Base-by-base conservation (phyloP, 2,329 filamentous ascomycete genomes). In the Emergomyces africanus region DNA sequence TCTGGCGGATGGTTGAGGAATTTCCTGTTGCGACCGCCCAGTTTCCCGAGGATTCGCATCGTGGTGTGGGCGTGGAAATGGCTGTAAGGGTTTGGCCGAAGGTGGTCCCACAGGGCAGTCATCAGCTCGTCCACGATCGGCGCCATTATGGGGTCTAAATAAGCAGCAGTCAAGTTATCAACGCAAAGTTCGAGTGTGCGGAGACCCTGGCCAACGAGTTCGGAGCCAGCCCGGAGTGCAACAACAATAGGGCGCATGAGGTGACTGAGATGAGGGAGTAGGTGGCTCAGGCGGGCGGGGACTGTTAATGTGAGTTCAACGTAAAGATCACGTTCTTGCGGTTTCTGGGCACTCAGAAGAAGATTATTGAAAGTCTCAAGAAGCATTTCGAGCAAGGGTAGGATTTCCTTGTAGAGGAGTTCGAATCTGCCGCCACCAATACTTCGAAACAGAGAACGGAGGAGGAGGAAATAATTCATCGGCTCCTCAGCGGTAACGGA, bases 71-170 rank as follows among this genome's bases (percentile, higher is more conserved):
- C 89, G 69, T 97, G 92, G 72, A 96, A 96, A 72, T 99, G 95
- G 67, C 88, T 96, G 72, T 99, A 96, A 0, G 94, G 94, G 63
- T 91, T 87, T 8, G 94, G 95, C 66, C 88, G 88, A 48, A 99
- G 80, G 71, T 99, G 95, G 63, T 96, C 91, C 80, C 95, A 99
- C 0, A 99, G 79, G 1, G 92, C 92, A 53, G 90, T 94, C 94
- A 99, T 99, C 50, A 99, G 79, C 69, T 99, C 94, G 67, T 99
- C 92, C 72, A 99, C 97, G 30, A 97, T 95, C 0, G 94, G 95
- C 1, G 92, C 90, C 92, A 99, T 99, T 67, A 99, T 97, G 0
- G 94, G 95, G 66, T 99, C 94, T 15, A 99, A 78, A 69, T 99
- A 99, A 68, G 99, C 94, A 0, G 94, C 92, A 0, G 95, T 99